Conservation (phyloP, 805 yeast species). For the Candida rishiriensis region DNA sequence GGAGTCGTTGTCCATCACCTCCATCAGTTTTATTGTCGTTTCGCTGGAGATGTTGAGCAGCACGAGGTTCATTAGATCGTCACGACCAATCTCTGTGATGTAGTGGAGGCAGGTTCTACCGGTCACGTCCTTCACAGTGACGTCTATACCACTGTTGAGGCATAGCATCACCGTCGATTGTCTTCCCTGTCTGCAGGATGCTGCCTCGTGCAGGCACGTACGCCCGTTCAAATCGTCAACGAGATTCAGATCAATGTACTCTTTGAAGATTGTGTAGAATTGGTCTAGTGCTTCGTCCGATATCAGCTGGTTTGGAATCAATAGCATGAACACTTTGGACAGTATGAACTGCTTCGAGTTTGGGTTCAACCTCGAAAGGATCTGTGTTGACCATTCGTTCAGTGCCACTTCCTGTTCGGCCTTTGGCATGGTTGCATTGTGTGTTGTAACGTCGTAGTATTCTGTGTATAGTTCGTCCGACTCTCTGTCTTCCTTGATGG, state of each 20-base stretch:
- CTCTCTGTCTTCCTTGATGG: constrained; percentile 24
- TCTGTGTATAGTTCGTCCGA: constrained; percentile 71
- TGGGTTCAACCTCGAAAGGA: constrained; percentile 38
- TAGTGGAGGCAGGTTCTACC: constrained; percentile 86
- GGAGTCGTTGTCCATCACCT: constrained; percentile 63
- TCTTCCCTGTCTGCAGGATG: constrained; percentile 27
- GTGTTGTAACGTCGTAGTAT: constrained; percentile 39
- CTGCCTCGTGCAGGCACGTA: constrained; percentile 70
- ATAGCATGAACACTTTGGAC: constrained; percentile 68
- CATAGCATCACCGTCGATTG: constrained; percentile 24
- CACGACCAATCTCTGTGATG: constrained; percentile 60
- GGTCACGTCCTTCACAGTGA: constrained; percentile 49
- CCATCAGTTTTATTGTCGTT: constrained; percentile 32
- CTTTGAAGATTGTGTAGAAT: constrained; percentile 43
- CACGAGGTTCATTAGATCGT: constrained; percentile 35
- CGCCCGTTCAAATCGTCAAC: constrained; percentile 72
- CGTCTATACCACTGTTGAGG: constrained; percentile 21
- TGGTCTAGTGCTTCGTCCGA: constrained; percentile 55
- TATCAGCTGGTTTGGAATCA: constrained; percentile 61
- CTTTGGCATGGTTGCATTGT: constrained; percentile 34
- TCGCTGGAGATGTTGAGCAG: constrained; percentile 29
- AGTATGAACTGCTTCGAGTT: constrained; percentile 41
- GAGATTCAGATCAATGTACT: constrained; percentile 55
- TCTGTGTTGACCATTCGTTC: constrained; percentile 37
- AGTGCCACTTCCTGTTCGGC: constrained; percentile 27